Base-by-base conservation (phyloP, 495 filamentous ascomycete genomes). In the Tuber umbilicatum region DNA sequence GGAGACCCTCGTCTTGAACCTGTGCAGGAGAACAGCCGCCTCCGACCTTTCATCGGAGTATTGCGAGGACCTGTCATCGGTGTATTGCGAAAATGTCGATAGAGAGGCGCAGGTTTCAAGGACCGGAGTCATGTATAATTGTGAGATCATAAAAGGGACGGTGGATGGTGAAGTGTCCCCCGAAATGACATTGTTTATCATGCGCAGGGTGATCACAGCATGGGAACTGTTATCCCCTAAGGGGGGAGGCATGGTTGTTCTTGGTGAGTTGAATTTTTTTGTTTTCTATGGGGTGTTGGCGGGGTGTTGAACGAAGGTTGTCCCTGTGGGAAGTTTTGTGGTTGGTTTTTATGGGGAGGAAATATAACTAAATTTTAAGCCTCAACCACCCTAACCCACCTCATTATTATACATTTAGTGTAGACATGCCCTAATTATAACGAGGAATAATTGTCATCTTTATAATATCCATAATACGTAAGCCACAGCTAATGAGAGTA, bases 1-100 rank as follows among this genome's bases (percentile, higher is more conserved):
- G 27, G 81, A 80, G 37, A 82, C 42, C n/a, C 74, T 72, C 4
- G 81, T 75, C 72, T 82, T 82, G 72, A 74, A 82, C 42, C 80
- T 82, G 68, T 80, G 75, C 10, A 80, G 47, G 23, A 82, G 71
- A 21, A 74, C 78, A 23, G 71, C 64, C 5, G 71, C 74, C 47
- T 82, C 81, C 27, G 78, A 78, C 40, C 17, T 71, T 1, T 23
- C 38, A 39, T 74, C 74, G 21, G 45, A 17, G 3, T 69, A 72
- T 23, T 75, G 12, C 16, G 55, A 19, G n/a, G n/a, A n/a, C 40
- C 17, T 71, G 2, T 23, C 38, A 39, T 74, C 74, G 21, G 45
- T 23, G 3, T 69, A 72, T 23, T 75, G 12, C 16, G 55, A 19
- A 31, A 27, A 64, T 5, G 27, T 31, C 3, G 55, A 6, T 1